Evolutionary conservation across 2,329 filamentous ascomycete genomes (phyloP).

Genomic region (Aspergillus brunneoviolaceus): DNA sequence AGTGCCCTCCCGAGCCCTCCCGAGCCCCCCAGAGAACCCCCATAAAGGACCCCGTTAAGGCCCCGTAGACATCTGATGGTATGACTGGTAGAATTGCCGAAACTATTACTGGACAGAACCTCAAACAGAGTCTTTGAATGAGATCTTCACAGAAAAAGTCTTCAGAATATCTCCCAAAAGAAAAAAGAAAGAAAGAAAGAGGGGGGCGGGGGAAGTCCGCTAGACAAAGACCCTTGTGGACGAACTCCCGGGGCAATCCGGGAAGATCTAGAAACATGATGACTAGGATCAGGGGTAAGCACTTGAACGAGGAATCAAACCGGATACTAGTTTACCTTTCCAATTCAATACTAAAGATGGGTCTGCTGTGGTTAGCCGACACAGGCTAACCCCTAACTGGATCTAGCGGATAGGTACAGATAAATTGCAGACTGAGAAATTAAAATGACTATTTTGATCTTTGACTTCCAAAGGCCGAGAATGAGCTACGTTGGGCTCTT

Average conservation of each 20-base stretch:
- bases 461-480: neutral
- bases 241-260: too few species aligned
- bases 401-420: neutral
- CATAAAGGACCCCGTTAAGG: too few species aligned
- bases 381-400: neutral
- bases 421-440: too few species aligned
- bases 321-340: neutral
- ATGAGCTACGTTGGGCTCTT: neutral
- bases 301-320: neutral
- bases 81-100: too few species aligned
- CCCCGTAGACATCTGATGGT: too few species aligned
- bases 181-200: too few species aligned
- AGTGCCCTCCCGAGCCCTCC: neutral
- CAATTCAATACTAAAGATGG: neutral
- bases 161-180: too few species aligned
- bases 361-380: conserved; percentile 1
- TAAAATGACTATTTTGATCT: neutral
- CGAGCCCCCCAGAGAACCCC: neutral
- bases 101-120: too few species aligned
- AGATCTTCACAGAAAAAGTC: too few species aligned
- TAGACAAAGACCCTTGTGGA: neutral
- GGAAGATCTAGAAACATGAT: too few species aligned
- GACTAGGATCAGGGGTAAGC: neutral
- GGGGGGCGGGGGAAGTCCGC: neutral
- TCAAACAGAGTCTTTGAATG: too few species aligned